Base-by-base conservation (phyloP, 2,329 filamentous ascomycete genomes). In the Colletotrichum scovillei region DNA sequence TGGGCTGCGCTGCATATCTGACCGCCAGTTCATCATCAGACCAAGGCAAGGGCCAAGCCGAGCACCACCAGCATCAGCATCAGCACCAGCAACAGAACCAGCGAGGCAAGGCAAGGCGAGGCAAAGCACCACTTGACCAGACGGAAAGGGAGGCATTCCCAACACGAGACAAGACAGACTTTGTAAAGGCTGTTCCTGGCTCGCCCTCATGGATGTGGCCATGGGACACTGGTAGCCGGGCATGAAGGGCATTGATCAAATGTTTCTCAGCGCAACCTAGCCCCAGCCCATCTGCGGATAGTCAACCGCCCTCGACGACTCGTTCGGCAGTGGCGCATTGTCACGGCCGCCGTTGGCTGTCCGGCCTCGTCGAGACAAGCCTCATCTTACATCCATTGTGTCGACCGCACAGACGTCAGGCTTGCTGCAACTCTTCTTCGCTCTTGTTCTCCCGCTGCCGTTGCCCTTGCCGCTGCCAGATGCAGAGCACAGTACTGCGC, bases 21-120 rank as follows among this genome's bases (percentile, higher is more conserved):
- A 87, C 85, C 86, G 86, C 86, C 85, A 87, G 83, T 87, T 87
- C 83, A 82, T 83, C 81, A 79, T 74, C 76, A 78, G 77, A 73
- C 74, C 60, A 60, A 64, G 55, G 59, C 60, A 60, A 64, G 55
- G 59, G 60, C 64, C 72, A 69, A 62, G 28, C 69, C 64, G 42
- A 72, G 42, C 49, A 60, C 66, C 55, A 58, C 52, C 59, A 42
- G 32, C 24, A 58, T 28, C 42, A 75, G 59, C 53, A 64, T 28
- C 42, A 75, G 59, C 53, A 64, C 67, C 69, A 71, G 72, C 75
- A 75, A 11, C 22, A 30, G n/a, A 70, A 28, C 35, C 53, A 55
- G 59, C 42, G 32, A 52, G 24, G 52, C 55, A 42, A 35, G 53
- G n/a, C 53, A 49, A 46, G 65, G 26, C 63, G 4, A 49, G 24